Evolutionary conservation across 2,329 filamentous ascomycete genomes (phyloP), one percentile per base, ranked within the genome.

Genomic region (Venturia aucupariae): DNA sequence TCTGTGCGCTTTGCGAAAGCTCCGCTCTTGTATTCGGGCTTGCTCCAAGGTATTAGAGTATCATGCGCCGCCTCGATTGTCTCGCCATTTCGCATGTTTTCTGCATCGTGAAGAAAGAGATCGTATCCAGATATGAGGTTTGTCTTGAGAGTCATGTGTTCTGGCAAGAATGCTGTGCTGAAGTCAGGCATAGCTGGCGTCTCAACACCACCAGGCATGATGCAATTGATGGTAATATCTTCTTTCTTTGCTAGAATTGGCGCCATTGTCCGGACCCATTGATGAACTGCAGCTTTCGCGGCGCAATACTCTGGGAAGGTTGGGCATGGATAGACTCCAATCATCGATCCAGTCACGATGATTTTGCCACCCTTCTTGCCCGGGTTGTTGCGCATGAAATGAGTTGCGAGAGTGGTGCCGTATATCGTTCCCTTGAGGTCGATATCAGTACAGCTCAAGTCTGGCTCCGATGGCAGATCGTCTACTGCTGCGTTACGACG

Each of bases 351-450:
- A 0, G 79, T 81, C 0, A 75, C 73, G 13, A 81, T 71, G 62
- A 82, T 79, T 64, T 72, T 75, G 0, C 79, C 80, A 2, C 77
- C 78, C 0, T 75, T 75, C 0, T 75, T 75, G 0, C 69, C 70
- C 2, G 71, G 68, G 64, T 82, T 83, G 65, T 81, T 76, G 15
- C 80, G 74, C 81, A 83, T 83, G 69, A 81, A 83, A 67, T 83
- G 80, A 11, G 77, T 79, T 1, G 81, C 79, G 10, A 83, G 72
- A 64, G 77, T 75, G 1, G 76, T 78, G 4, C 80, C 79, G 64
- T 82, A 82, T 0, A 83, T 69, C 1, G 83, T 75, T 3, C 78
- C 79, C 69, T 82, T 82, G 71, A 78, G 79, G 68, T 80, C 76
- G n/a, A 81, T 70, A 67, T 83, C 80, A 1, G 80, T 82, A 62